phyloP scores from a whole-genome alignment of 1,139 yeast species.

The Suhomyces guaymorum region DNA sequence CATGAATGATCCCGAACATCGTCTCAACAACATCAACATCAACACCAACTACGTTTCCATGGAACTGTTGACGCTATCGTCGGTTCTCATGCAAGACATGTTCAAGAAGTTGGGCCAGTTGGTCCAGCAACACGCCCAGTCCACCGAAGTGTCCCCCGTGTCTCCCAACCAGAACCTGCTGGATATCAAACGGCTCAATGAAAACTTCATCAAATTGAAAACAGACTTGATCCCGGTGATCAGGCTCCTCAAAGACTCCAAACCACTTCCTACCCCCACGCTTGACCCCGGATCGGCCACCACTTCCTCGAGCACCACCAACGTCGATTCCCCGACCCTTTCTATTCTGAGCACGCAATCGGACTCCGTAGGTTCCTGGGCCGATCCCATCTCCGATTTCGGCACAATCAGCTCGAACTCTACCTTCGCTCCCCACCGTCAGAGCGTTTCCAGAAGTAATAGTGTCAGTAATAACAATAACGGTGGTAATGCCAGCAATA shows the following conservation, averaged over 20 bases:
- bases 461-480: conserved; percentile 16
- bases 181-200: conserved; percentile 45
- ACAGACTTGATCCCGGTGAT: conserved; percentile 56
- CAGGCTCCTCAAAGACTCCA: conserved; percentile 51
- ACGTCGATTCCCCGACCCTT: conserved; percentile 36
- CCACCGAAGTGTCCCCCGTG: conserved; percentile 22
- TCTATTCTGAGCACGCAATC: conserved; percentile 24
- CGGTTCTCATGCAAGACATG: conserved; percentile 41
- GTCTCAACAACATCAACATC: conserved; percentile 30
- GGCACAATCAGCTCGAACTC: conserved; percentile 3
- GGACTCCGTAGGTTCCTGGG: conserved; percentile 12
- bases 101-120: conserved; percentile 22
- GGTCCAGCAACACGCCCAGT: conserved; percentile 15
- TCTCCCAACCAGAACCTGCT: conserved; percentile 25
- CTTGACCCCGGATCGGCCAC: conserved; percentile 43
- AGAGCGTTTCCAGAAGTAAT: conserved; percentile 17
- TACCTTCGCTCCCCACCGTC: conserved; percentile 7
- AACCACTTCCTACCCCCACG: conserved; percentile 61
- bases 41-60: conserved; percentile 36
- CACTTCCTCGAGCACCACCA: conserved; percentile 17
- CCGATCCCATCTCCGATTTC: conserved; percentile 14
- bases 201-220: conserved; percentile 50
- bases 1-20: conserved; percentile 32
- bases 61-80: conserved; percentile 37
- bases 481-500: conserved; percentile 6